Conservation (phyloP, 257 asterid species). For the Solanum medicagineum region DNA sequence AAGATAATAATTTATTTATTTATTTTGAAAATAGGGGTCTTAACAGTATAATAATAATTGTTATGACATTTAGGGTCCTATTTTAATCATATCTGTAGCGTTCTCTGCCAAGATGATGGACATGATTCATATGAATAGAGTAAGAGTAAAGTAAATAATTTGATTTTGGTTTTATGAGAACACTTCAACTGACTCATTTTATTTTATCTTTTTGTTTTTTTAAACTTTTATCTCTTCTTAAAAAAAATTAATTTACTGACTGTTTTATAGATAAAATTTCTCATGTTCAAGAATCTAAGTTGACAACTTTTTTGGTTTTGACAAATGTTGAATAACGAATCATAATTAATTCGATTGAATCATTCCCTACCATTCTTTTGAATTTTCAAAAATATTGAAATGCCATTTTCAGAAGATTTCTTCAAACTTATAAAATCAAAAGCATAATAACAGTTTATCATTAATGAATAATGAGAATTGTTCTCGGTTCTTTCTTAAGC, state of each 20-base stretch:
- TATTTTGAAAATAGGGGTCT: neutral
- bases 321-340: neutral
- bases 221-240: neutral
- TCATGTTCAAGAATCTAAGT: neutral
- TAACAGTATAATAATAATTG: neutral
- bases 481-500: neutral
- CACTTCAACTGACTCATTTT: neutral
- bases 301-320: neutral
- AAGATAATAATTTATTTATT: too few species aligned
- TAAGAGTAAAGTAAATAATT: neutral
- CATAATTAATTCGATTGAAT: neutral
- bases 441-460: neutral
- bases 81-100: too few species aligned
- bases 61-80: neutral
- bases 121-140: neutral
- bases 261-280: neutral
- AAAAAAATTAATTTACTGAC: neutral
- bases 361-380: neutral
- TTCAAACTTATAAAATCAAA: neutral
- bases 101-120: neutral
- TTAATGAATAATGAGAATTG: neutral
- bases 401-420: neutral
- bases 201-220: neutral
- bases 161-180: neutral
- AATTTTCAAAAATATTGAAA: neutral